Conservation (phyloP, 805 yeast species). For the Lipomyces starkeyi region DNA sequence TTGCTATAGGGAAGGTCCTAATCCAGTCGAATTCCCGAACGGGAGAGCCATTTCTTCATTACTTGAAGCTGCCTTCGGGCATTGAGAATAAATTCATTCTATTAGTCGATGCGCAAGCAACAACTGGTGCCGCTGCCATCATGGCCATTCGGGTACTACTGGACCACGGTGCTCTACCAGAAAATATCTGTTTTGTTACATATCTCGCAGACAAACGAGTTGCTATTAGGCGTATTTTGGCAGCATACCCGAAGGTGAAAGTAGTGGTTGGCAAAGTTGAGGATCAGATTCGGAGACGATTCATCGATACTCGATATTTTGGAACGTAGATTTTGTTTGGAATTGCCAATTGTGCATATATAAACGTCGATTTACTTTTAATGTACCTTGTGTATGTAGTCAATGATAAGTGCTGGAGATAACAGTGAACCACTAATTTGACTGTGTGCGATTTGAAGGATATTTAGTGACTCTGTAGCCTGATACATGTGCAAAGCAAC, state of each 20-base stretch:
- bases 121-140: constrained; percentile 90
- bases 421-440: too few relatives aligned
- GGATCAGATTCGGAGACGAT: constrained; percentile 30
- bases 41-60: constrained; percentile 93
- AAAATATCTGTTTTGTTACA: constrained; percentile 69
- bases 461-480: too few relatives aligned
- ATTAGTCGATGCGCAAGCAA: constrained; percentile 83
- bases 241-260: constrained; percentile 73
- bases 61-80: constrained; percentile 68
- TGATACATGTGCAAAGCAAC: too few relatives aligned
- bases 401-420: not conserved
- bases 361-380: not conserved
- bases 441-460: too few relatives aligned
- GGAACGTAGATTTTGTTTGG: constrained; percentile 29
- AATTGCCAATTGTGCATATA: not conserved
- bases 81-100: constrained; percentile 51
- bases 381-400: not conserved
- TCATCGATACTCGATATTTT: constrained; percentile 36
- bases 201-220: constrained; percentile 74
- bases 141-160: constrained; percentile 90
- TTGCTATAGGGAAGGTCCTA: constrained; percentile 78
- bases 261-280: constrained; percentile 69
- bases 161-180: constrained; percentile 73
- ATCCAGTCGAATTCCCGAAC: constrained; percentile 88
- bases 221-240: constrained; percentile 72